Conservation (phyloP, 2,329 filamentous ascomycete species). For the Aspergillus brunneoviolaceus region DNA sequence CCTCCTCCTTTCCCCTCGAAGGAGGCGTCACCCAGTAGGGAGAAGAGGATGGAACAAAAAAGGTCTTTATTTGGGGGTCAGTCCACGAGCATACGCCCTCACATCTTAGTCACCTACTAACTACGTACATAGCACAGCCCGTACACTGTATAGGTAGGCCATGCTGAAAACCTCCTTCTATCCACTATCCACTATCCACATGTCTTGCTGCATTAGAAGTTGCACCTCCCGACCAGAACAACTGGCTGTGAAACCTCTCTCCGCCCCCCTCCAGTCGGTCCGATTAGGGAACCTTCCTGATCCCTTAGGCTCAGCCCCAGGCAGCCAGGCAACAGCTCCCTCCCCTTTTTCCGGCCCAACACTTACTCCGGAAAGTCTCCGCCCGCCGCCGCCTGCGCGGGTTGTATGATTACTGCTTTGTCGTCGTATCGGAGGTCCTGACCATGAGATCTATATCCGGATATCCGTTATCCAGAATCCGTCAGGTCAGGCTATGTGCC, state of each 20-base stretch:
- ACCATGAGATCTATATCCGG: not conserved
- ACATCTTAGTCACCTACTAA: too few species aligned
- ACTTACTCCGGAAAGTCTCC: not conserved
- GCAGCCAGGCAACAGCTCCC: not conserved
- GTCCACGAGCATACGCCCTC: too few species aligned
- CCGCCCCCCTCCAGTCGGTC: not conserved
- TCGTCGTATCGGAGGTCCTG: too few species aligned
- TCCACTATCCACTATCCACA: not conserved
- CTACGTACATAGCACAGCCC: too few species aligned
- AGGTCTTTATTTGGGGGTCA: too few species aligned
- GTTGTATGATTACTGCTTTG: too few species aligned
- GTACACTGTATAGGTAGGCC: not conserved
- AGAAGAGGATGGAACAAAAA: too few species aligned
- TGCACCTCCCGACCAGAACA: slow-evolving; percentile 9
- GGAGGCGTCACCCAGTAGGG: too few species aligned
- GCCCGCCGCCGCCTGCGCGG: not conserved
- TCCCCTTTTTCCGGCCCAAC: not conserved
- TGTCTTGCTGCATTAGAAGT: not conserved
- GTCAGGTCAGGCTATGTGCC: not conserved
- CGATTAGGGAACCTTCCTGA: not conserved
- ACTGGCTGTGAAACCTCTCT: slow-evolving; percentile 18
- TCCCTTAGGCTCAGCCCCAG: not conserved
- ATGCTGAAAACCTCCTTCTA: not conserved
- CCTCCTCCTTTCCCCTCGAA: not conserved
- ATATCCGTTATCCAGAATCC: not conserved